Percentiles rank a stretch among this genome's conserved stretches.
Conservation (phyloP, 164 flowering plant genomes). For the Cinnamomum micranthum region DNA sequence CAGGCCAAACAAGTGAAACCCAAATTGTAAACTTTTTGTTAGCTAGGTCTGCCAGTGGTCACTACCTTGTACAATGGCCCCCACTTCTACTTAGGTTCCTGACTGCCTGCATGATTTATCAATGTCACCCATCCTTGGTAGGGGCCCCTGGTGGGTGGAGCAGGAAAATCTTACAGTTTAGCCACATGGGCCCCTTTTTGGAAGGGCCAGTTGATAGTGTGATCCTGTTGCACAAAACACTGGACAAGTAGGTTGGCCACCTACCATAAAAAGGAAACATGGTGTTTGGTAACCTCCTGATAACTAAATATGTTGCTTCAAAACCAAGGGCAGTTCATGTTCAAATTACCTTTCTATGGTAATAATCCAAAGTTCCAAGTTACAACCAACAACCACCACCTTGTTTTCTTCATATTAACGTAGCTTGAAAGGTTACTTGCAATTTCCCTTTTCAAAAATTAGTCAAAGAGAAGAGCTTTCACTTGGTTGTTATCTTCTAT, state of each 20-base stretch:
- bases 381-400: neutral
- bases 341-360: neutral
- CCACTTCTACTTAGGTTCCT: too few species aligned
- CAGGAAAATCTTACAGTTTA: too few species aligned
- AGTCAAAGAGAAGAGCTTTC: neutral
- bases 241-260: neutral
- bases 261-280: too few species aligned
- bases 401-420: conserved; percentile 1
- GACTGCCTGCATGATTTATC: too few species aligned
- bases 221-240: neutral
- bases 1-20: too few species aligned
- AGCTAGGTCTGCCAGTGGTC: too few species aligned
- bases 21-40: too few species aligned
- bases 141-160: too few species aligned
- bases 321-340: neutral
- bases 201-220: too few species aligned
- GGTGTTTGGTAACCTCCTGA: neutral
- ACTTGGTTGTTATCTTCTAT: neutral
- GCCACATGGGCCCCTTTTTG: too few species aligned
- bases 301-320: neutral
- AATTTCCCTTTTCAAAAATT: neutral
- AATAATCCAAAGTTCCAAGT: neutral
- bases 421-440: conserved; percentile 1
- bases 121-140: too few species aligned
- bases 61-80: too few species aligned